phyloP scores from a whole-genome alignment of 768 basidiomycete species.

The Royoungia palumana region DNA sequence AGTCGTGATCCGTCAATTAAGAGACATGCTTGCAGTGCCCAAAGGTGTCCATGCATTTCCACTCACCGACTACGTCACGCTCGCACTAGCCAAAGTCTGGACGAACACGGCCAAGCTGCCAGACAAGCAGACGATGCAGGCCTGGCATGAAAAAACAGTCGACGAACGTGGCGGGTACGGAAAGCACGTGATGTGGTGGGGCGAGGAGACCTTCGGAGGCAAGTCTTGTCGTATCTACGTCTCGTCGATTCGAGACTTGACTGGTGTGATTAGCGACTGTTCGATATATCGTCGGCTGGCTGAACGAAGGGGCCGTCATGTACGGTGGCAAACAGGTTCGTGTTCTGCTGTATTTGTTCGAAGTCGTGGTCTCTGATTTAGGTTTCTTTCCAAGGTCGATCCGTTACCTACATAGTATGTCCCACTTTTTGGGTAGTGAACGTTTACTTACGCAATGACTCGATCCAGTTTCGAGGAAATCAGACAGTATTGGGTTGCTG shows the following conservation, averaged over 20 bases:
- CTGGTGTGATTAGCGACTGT: neutral
- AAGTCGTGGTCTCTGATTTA: neutral
- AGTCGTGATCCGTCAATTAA: neutral
- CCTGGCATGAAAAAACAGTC: neutral
- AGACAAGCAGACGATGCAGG: neutral
- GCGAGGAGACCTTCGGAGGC: neutral
- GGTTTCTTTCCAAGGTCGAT: neutral
- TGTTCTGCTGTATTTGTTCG: neutral
- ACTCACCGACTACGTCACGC: neutral
- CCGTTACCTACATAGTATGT: neutral
- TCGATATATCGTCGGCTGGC: conserved; percentile 5
- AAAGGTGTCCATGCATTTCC: neutral
- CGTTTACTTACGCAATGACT: too few species aligned
- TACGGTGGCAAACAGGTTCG: conserved; percentile 17
- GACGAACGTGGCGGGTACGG: conserved; percentile 15
- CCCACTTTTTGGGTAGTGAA: too few species aligned
- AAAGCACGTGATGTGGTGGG: neutral
- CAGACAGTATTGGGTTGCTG: too few species aligned
- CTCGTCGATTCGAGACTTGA: neutral
- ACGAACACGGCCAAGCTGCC: conserved; percentile 12
- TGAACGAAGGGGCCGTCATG: conserved; percentile 9
- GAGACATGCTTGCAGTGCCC: neutral
- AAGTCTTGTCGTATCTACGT: neutral
- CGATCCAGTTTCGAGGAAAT: too few species aligned
- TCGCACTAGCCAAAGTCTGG: conserved; percentile 17